phyloP scores from a whole-genome alignment of 441 rosid genomes.

The Euphorbia schlechtendalii region DNA sequence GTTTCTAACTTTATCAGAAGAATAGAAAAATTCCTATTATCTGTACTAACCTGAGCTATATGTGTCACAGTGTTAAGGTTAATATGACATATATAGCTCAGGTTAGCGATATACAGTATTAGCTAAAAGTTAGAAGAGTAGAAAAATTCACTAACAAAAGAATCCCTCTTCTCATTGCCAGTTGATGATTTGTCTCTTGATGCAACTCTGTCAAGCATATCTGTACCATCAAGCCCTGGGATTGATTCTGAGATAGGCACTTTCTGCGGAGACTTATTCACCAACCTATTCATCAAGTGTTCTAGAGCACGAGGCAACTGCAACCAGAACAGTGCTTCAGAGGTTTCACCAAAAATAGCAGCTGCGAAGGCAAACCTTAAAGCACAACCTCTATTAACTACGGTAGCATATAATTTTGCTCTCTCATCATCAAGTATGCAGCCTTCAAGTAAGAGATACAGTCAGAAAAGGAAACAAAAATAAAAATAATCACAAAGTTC shows the following conservation, averaged over 20 bases:
- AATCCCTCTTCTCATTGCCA: constrained; percentile 38
- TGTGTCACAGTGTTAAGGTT: too few relatives aligned
- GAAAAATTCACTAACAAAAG: constrained; percentile 40
- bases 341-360: constrained; percentile 85
- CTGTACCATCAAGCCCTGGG: constrained; percentile 39
- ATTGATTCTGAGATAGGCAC: constrained; percentile 27
- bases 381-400: constrained; percentile 75
- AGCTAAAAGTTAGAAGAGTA: not conserved
- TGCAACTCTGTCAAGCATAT: constrained; percentile 47
- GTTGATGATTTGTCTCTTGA: constrained; percentile 44
- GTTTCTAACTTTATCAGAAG: too few relatives aligned
- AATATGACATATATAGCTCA: too few relatives aligned
- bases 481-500: too few relatives aligned
- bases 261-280: constrained; percentile 47
- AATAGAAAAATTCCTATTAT: too few relatives aligned
- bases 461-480: constrained; percentile 14
- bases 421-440: constrained; percentile 92
- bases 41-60: too few relatives aligned
- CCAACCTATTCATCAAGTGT: constrained; percentile 63
- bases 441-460: constrained; percentile 34
- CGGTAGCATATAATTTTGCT: constrained; percentile 73
- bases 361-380: constrained; percentile 94
- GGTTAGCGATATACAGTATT: too few relatives aligned
- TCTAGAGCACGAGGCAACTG: constrained; percentile 84
- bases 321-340: constrained; percentile 95